Conservation (phyloP, 768 basidiomycete species). For the Tricholoma sp. region DNA sequence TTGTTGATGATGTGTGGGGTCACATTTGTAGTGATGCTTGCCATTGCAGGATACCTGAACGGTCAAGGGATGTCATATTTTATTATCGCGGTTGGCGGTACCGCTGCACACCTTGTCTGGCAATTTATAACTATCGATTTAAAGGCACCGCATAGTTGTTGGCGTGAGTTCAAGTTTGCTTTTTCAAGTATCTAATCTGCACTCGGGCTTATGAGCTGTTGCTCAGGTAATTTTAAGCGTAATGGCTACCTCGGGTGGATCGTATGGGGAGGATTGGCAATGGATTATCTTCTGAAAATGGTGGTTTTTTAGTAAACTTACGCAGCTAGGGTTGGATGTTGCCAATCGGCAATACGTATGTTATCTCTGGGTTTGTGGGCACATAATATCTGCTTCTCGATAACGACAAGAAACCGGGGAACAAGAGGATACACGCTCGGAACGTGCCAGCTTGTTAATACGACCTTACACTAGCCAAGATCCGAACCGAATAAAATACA, state of each 20-base stretch:
- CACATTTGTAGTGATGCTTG: conserved; percentile 46
- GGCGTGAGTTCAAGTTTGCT: conserved; percentile 26
- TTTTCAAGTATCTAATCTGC: not conserved
- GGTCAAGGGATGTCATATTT: conserved; percentile 45
- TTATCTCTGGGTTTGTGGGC: too few species aligned
- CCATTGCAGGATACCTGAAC: conserved; percentile 49
- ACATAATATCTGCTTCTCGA: too few species aligned
- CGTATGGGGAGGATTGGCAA: conserved; percentile 38
- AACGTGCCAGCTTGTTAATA: too few species aligned
- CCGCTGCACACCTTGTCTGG: conserved; percentile 39
- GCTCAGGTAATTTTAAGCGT: conserved; percentile 39
- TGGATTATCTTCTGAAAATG: conserved; percentile 28
- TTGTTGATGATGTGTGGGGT: conserved; percentile 50
- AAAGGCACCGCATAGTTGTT: conserved; percentile 40
- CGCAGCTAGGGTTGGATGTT: too few species aligned
- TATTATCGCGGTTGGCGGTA: conserved; percentile 40
- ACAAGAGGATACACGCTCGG: too few species aligned
- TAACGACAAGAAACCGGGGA: too few species aligned
- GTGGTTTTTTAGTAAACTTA: not conserved
- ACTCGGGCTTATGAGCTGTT: not conserved
- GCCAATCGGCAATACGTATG: too few species aligned
- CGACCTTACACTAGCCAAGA: too few species aligned
- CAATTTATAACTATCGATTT: conserved; percentile 42
- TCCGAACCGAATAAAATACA: too few species aligned
- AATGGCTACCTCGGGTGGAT: conserved; percentile 44